Conservation (phyloP, 2,329 filamentous ascomycete genomes). For the Xylaria sp. region DNA sequence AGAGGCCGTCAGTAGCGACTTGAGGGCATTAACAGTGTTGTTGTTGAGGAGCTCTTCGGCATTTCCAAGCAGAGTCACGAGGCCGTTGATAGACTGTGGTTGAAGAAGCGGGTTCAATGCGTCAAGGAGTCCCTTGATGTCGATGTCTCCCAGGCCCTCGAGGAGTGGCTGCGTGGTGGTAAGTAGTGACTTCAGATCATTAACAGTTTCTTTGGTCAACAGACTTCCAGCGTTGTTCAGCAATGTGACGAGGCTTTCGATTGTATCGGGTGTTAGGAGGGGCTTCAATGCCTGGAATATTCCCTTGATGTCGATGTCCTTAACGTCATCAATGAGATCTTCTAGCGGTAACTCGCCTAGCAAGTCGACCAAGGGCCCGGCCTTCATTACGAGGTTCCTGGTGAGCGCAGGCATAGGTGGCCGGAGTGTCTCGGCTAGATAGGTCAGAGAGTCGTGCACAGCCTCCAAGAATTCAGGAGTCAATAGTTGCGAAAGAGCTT, state of each 20-base stretch:
- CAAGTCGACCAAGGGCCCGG: constrained; percentile 37
- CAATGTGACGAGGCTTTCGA: constrained; percentile 25
- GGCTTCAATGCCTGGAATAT: constrained; percentile 45
- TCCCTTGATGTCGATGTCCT: constrained; percentile 44
- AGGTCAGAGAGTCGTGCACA: constrained; percentile 49
- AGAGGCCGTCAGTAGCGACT: constrained; percentile 38
- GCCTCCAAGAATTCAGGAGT: constrained; percentile 48
- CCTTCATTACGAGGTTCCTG: constrained; percentile 38
- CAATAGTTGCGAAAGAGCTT: constrained; percentile 42
- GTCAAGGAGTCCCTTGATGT: constrained; percentile 42
- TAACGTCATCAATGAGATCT: constrained; percentile 40
- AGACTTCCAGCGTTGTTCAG: constrained; percentile 25
- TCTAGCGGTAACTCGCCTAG: constrained; percentile 44
- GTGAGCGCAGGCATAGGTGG: constrained; percentile 44
- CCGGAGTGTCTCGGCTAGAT: constrained; percentile 46
- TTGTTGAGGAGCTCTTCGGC: constrained; percentile 39
- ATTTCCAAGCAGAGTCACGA: constrained; percentile 41
- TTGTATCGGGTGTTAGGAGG: constrained; percentile 33
- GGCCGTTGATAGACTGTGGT: constrained; percentile 36
- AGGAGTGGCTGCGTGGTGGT: constrained; percentile 22
- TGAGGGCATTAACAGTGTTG: constrained; percentile 39
- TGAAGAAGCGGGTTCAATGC: constrained; percentile 46
- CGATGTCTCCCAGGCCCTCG: constrained; percentile 19
- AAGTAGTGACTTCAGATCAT: constrained; percentile 24
- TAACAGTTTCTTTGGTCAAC: constrained; percentile 27